Conservation (phyloP, 2,329 filamentous ascomycete species). For the Venturia carpophila region DNA sequence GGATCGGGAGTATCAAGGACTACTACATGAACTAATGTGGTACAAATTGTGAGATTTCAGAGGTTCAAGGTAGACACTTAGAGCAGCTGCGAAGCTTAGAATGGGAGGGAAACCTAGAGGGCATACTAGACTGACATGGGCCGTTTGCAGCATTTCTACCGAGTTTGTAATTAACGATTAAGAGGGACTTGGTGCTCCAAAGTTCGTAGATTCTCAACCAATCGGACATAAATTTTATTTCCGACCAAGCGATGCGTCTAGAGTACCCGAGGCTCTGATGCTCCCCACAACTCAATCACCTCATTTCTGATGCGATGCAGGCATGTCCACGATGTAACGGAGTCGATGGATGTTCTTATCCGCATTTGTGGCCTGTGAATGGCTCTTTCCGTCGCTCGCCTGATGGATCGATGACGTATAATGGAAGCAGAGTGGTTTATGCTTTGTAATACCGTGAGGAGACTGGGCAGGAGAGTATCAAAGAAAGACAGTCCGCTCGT, state of each 20-base stretch:
- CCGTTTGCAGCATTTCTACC: neutral
- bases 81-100: neutral
- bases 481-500: neutral
- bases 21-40: neutral
- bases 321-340: neutral
- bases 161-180: neutral
- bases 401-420: neutral
- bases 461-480: neutral
- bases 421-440: neutral
- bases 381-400: neutral
- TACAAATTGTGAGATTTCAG: neutral
- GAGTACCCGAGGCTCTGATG: neutral
- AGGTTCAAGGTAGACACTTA: neutral
- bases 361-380: neutral
- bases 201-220: neutral
- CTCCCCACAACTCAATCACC: slow-evolving; percentile 3
- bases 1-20: neutral
- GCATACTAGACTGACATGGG: neutral
- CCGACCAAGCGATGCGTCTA: neutral
- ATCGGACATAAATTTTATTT: neutral
- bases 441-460: neutral
- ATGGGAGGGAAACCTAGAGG: no score
- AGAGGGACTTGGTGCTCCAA: neutral
- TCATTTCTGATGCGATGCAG: slow-evolving; percentile 5
- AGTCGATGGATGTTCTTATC: neutral